phyloP scores from a whole-genome alignment of 768 basidiomycete genomes.

The Clavaria fumosa region DNA sequence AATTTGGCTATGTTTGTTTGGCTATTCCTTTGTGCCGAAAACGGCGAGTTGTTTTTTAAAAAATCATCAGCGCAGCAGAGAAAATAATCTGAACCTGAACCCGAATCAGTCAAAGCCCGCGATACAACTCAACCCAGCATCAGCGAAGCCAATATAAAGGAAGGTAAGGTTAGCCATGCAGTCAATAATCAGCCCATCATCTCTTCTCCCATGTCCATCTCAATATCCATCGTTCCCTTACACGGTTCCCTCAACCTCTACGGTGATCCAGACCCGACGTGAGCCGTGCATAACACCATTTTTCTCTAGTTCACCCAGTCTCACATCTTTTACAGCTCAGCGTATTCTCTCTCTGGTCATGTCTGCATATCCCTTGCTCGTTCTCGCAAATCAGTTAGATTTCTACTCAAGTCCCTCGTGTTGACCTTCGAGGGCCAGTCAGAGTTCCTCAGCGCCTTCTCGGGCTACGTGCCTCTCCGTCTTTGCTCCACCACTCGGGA shows the following conservation, averaged over 20 bases:
- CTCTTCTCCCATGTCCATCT: constrained; percentile 46
- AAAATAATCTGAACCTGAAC: no score
- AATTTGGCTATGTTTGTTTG: constrained; percentile 10
- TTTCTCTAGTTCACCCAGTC: not conserved
- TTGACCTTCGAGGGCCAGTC: constrained; percentile 79
- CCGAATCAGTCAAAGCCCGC: no score
- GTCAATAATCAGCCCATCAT: no score
- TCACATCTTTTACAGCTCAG: constrained; percentile 35
- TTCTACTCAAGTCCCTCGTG: constrained; percentile 52
- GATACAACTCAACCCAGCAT: no score
- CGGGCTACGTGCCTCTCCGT: constrained; percentile 55
- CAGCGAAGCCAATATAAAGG: no score
- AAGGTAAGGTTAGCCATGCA: no score
- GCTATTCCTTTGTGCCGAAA: no score
- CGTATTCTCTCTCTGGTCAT: constrained; percentile 79
- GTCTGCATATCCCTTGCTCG: constrained; percentile 51
- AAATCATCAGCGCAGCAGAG: no score
- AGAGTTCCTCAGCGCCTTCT: constrained; percentile 47
- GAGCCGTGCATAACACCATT: constrained; percentile 16
- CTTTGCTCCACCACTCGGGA: constrained; percentile 53
- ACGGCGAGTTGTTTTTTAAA: no score
- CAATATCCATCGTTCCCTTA: constrained; percentile 46
- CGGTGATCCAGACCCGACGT: constrained; percentile 53
- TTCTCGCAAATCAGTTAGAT: constrained; percentile 30
- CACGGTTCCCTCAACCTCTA: constrained; percentile 48